These are phyloP conservation scores for Fraxinus platypoda DNA, from an alignment of 305 asterid species.

Conservation along the genomic window DNA sequence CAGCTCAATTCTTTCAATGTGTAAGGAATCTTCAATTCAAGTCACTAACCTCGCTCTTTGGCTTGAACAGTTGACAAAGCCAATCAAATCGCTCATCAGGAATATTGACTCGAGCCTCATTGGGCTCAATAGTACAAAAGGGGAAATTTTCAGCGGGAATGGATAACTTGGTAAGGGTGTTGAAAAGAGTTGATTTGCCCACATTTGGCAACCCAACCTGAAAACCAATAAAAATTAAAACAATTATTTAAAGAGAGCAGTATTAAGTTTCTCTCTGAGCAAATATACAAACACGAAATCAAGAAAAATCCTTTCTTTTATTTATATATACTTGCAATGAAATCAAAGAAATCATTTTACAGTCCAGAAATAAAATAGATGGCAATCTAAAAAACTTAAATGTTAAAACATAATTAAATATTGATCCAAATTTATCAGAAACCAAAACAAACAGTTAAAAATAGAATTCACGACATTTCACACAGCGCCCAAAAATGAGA, in stretches of 20 bases:
- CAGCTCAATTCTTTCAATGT: background rate
- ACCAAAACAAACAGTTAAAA: background rate
- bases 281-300: background rate
- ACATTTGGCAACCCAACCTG: constrained; percentile 99
- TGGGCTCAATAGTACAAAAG: constrained; percentile 96
- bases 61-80: constrained; percentile 88
- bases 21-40: background rate
- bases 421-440: background rate
- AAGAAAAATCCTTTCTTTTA: background rate
- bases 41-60: constrained; percentile 80
- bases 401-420: background rate
- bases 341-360: background rate
- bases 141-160: constrained; percentile 98
- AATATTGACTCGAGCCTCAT: constrained; percentile 86
- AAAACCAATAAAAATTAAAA: constrained; percentile 19
- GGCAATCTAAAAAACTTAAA: background rate
- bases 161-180: constrained; percentile 91
- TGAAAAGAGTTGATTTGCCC: constrained; percentile 90
- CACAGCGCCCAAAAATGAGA: background rate
- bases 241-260: constrained; percentile 4
- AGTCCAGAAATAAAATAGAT: background rate
- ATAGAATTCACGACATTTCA: background rate
- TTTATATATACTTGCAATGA: background rate
- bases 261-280: background rate
- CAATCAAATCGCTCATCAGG: constrained; percentile 97